These are phyloP conservation scores for Blastocrithidia nonstop DNA, from an alignment of 208 protist genomes.

Conservation along the genomic window DNA sequence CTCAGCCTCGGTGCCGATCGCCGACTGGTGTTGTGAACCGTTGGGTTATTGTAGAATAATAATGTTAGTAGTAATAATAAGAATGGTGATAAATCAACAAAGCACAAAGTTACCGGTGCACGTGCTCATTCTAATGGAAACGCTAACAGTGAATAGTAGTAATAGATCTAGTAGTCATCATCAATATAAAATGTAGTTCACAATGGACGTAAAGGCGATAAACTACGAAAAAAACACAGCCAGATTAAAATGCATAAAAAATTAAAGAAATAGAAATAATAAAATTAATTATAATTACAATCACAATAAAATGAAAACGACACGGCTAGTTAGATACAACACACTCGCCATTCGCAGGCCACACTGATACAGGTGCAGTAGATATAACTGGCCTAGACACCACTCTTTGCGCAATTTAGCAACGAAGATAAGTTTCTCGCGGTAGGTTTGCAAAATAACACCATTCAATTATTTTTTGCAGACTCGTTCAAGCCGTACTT, in stretches of 20 bases:
- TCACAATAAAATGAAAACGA: conserved; percentile 3
- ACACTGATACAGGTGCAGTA: conserved; percentile 58
- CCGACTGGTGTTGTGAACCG: conserved; percentile 65
- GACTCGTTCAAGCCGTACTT: conserved; percentile 97
- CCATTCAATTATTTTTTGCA: conserved; percentile 94
- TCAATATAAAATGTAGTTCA: neutral
- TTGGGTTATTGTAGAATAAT: conserved; percentile 31
- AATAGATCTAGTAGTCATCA: no score
- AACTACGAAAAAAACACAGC: conserved; percentile 3
- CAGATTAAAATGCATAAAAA: neutral
- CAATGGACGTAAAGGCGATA: neutral
- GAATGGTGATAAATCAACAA: no score
- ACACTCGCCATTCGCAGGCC: conserved; percentile 2
- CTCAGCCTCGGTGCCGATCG: conserved; percentile 64
- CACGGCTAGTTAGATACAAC: neutral
- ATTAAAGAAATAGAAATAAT: conserved; percentile 1
- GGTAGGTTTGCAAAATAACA: conserved; percentile 93
- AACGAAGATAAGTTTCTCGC: conserved; percentile 83
- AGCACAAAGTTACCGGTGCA: no score
- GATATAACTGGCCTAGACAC: conserved; percentile 90
- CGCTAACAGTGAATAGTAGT: no score
- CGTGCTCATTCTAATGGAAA: no score
- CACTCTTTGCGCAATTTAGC: conserved; percentile 75
- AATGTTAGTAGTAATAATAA: no score
- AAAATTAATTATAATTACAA: neutral